Percentiles rank a stretch among this genome's conserved stretches.
These are phyloP conservation scores for Agastache rugosa DNA, from an alignment of 257 asterid genomes.

Conservation along the genomic window DNA sequence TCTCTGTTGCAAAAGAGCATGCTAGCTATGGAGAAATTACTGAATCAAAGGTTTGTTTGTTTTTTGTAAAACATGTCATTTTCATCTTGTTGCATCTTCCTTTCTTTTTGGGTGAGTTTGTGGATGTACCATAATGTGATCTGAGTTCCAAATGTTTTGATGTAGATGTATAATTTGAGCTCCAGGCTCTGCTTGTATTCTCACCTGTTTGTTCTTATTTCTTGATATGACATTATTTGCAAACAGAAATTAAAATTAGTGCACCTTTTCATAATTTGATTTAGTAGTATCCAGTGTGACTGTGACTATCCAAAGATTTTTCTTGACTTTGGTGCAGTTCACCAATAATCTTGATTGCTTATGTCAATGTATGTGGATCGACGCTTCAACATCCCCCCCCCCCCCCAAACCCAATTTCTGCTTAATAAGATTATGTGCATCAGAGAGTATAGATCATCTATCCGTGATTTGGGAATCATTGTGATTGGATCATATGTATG, in stretches of 20 bases:
- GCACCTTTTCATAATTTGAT: background rate
- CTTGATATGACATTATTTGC: background rate
- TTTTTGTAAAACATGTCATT: background rate
- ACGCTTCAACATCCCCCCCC: background rate
- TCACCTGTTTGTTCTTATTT: slow-evolving; percentile 4
- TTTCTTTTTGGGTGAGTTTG: slow-evolving; percentile 14
- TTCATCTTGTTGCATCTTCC: slow-evolving; percentile 24
- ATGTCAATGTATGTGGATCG: background rate
- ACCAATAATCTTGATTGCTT: slow-evolving; percentile 2
- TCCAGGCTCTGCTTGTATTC: background rate
- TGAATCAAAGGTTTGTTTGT: slow-evolving; percentile 79
- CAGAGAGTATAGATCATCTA: background rate
- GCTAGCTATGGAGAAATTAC: slow-evolving; percentile 97
- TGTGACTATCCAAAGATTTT: background rate
- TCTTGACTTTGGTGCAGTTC: background rate
- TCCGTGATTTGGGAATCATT: background rate
- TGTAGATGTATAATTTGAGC: background rate
- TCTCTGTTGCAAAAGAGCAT: slow-evolving; percentile 95
- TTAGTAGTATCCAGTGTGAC: background rate
- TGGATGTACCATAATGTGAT: slow-evolving; percentile 12
- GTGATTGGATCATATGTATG: background rate
- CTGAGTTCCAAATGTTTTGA: slow-evolving; percentile 17
- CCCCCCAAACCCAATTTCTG: no score
- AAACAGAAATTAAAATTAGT: background rate
- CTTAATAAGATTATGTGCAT: background rate